Percentiles rank a stretch among this genome's conserved stretches.
phyloP scores from a whole-genome alignment of 202 grass and related monocot species.

The Saccharum hybrid region DNA sequence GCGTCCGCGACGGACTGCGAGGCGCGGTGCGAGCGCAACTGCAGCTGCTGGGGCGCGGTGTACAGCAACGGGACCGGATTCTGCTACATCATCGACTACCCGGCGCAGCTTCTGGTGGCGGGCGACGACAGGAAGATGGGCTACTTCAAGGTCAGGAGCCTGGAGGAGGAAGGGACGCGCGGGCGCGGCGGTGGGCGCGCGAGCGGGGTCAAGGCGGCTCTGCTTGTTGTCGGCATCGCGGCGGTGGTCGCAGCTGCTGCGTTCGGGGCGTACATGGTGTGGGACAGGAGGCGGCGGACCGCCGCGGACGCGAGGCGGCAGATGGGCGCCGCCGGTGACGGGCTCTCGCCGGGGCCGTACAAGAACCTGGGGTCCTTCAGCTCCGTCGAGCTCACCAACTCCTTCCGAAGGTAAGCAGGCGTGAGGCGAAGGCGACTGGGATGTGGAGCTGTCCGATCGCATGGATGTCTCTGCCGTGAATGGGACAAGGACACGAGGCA shows the following conservation, averaged over 20 bases:
- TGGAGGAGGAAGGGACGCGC: not conserved
- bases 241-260: slow-evolving; percentile 42
- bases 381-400: slow-evolving; percentile 80
- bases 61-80: slow-evolving; percentile 71
- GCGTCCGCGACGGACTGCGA: slow-evolving; percentile 77
- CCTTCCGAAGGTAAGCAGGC: slow-evolving; percentile 44
- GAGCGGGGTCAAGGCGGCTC: slow-evolving; percentile 41
- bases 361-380: slow-evolving; percentile 81
- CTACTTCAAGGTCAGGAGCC: slow-evolving; percentile 71
- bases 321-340: slow-evolving; percentile 52
- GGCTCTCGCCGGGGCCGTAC: slow-evolving; percentile 79
- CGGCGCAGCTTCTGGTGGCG: slow-evolving; percentile 66
- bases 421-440: not conserved
- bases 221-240: slow-evolving; percentile 52
- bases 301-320: slow-evolving; percentile 25
- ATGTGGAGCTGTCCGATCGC: not conserved
- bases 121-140: slow-evolving; percentile 64
- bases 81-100: slow-evolving; percentile 92
- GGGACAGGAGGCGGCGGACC: slow-evolving; percentile 44
- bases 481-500: not conserved
- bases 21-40: slow-evolving; percentile 71
- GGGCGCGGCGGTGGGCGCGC: not conserved
- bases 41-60: slow-evolving; percentile 88
- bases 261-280: slow-evolving; percentile 64
- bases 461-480: not conserved